Percentiles rank a stretch among this genome's conserved stretches.
These are phyloP conservation scores for Trypanosoma rangeli DNA, from an alignment of 208 protist species.

Conservation along the genomic window DNA sequence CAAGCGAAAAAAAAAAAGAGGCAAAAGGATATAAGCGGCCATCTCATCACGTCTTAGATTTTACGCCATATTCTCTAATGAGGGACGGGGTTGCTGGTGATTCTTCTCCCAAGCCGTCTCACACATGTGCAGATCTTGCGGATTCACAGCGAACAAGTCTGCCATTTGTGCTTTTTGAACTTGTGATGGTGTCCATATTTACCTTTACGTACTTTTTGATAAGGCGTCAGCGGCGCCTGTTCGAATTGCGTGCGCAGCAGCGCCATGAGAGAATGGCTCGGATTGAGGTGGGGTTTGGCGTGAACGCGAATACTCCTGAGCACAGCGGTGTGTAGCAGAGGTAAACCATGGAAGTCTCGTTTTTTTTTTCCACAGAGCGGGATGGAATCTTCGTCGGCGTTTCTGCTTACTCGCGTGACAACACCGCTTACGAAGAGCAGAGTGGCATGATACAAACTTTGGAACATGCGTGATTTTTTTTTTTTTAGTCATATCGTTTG, in stretches of 20 bases:
- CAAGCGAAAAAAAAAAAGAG: slow-evolving; percentile 1
- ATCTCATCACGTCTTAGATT: background rate
- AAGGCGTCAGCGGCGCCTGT: slow-evolving; percentile 34
- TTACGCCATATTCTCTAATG: background rate
- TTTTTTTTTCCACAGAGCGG: background rate
- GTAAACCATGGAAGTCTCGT: background rate
- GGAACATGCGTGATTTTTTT: too few species aligned
- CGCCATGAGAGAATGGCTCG: slow-evolving; percentile 65
- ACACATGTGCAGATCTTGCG: slow-evolving; percentile 3
- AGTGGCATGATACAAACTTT: too few species aligned
- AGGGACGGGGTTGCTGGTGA: background rate
- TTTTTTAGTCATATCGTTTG: too few species aligned
- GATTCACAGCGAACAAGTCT: slow-evolving; percentile 21
- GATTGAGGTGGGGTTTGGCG: slow-evolving; percentile 39
- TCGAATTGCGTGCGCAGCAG: slow-evolving; percentile 48
- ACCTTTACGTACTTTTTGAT: slow-evolving; percentile 40
- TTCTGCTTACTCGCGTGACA: background rate
- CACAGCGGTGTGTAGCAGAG: background rate
- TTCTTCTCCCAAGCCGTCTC: background rate
- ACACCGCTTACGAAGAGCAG: too few species aligned
- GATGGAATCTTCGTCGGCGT: background rate
- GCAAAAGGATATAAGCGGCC: background rate
- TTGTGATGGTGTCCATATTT: slow-evolving; percentile 40
- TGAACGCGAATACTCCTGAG: background rate
- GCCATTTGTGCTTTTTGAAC: slow-evolving; percentile 57